Conservation (phyloP, 371 early-diverging fungal species). For the Mucor racemosus region DNA sequence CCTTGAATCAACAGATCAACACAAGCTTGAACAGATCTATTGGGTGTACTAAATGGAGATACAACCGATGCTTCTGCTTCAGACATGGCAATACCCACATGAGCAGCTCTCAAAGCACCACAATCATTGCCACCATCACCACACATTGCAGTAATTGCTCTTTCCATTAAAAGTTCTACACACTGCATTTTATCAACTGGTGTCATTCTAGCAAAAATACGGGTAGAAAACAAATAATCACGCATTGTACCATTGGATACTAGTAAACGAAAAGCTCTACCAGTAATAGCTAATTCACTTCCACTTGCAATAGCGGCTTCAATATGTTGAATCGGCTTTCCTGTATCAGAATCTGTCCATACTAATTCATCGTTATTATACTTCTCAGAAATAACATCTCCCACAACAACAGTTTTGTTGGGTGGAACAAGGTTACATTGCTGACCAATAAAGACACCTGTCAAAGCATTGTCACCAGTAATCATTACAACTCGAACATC, state of each 20-base stretch:
- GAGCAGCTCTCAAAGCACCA: conserved; percentile 90
- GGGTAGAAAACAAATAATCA: conserved; percentile 50
- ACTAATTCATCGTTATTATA: conserved; percentile 60
- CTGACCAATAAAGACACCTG: conserved; percentile 75
- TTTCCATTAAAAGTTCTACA: conserved; percentile 60
- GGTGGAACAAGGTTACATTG: conserved; percentile 37
- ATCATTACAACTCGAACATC: conserved; percentile 86
- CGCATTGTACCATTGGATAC: conserved; percentile 34
- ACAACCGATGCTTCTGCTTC: conserved; percentile 81
- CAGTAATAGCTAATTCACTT: conserved; percentile 70
- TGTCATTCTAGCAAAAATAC: conserved; percentile 80
- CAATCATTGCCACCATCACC: conserved; percentile 99
- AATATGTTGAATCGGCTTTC: conserved; percentile 12
- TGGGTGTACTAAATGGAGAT: conserved; percentile 77
- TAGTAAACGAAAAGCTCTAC: conserved; percentile 63
- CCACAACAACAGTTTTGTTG: conserved; percentile 58
- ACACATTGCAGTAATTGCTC: conserved; percentile 84
- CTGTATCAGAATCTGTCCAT: conserved; percentile 36
- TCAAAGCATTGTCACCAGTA: conserved; percentile 90
- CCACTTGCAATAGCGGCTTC: conserved; percentile 9
- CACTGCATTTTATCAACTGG: conserved; percentile 72
- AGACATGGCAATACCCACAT: conserved; percentile 94
- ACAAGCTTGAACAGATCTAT: conserved; percentile 65
- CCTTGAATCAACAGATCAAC: conserved; percentile 75
- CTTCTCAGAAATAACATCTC: conserved; percentile 80